Conservation (phyloP, 2,329 filamentous ascomycete species). For the Xylariaceae sp. region DNA sequence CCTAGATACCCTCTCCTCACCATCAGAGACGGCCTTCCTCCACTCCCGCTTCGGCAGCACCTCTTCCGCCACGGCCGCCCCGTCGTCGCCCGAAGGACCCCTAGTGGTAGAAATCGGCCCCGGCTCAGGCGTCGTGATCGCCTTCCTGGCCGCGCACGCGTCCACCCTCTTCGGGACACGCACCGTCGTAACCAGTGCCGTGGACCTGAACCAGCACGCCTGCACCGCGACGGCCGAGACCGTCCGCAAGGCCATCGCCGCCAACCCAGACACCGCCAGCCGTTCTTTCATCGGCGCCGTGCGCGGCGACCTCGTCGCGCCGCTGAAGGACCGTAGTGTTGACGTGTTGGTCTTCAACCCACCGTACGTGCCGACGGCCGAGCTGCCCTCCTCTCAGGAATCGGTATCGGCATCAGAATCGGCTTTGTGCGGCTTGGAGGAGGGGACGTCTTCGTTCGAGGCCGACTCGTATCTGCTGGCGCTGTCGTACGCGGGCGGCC, state of each 20-base stretch:
- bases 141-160: constrained; percentile 76
- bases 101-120: constrained; percentile 81
- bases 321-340: constrained; percentile 54
- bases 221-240: constrained; percentile 71
- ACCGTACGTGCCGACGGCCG: constrained; percentile 85
- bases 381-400: constrained; percentile 50
- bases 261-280: constrained; percentile 28
- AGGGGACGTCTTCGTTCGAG: constrained; percentile 49
- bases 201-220: constrained; percentile 82
- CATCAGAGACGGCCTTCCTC: constrained; percentile 64
- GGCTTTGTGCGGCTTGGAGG: constrained; percentile 14
- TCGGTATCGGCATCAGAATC: constrained; percentile 24
- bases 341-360: constrained; percentile 96
- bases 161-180: constrained; percentile 63
- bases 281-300: constrained; percentile 57
- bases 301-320: constrained; percentile 62
- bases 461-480: constrained; percentile 77
- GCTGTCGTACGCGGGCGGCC: constrained; percentile 82
- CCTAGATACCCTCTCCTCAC: constrained; percentile 79
- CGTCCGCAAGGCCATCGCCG: constrained; percentile 43
- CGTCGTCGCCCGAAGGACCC: constrained; percentile 41
- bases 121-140: constrained; percentile 89
- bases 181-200: constrained; percentile 64
- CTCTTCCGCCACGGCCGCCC: constrained; percentile 4
- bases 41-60: constrained; percentile 49